Conservation (phyloP, 2,329 filamentous ascomycete species). For the Claviceps maximensis region DNA sequence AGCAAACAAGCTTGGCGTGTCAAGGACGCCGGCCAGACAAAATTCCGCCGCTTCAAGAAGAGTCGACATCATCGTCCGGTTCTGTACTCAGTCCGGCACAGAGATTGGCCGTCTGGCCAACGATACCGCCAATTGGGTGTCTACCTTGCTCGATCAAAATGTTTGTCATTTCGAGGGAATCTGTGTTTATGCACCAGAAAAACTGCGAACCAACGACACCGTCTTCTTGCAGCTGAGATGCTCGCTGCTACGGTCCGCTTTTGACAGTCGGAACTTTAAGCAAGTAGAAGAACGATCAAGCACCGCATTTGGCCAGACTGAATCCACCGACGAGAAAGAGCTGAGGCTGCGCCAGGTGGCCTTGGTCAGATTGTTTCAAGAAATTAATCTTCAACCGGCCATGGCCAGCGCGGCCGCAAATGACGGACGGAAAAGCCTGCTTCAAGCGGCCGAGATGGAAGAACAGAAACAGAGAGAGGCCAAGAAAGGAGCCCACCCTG, state of each 20-base stretch:
- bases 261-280: conserved; percentile 47
- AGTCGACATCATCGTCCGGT: conserved; percentile 79
- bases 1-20: conserved; percentile 23
- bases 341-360: conserved; percentile 75
- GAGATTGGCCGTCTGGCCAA: conserved; percentile 82
- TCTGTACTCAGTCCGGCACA: conserved; percentile 64
- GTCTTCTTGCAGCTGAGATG: conserved; percentile 81
- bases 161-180: conserved; percentile 77
- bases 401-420: conserved; percentile 62
- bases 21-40: conserved; percentile 19
- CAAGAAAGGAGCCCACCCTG: conserved; percentile 18
- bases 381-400: conserved; percentile 70
- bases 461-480: conserved; percentile 57
- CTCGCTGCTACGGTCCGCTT: conserved; percentile 61
- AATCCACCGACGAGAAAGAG: conserved; percentile 73
- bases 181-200: conserved; percentile 81
- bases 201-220: conserved; percentile 78
- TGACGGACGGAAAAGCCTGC: conserved; percentile 68
- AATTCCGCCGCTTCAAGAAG: conserved; percentile 47
- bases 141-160: conserved; percentile 78
- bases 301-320: conserved; percentile 69
- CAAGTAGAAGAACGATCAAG: conserved; percentile 57
- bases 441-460: conserved; percentile 77
- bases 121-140: conserved; percentile 83
- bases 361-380: conserved; percentile 76